Percentiles rank a stretch among this genome's conserved stretches.
phyloP scores from a whole-genome alignment of 495 filamentous ascomycete species.

The Penicillium canariense region DNA sequence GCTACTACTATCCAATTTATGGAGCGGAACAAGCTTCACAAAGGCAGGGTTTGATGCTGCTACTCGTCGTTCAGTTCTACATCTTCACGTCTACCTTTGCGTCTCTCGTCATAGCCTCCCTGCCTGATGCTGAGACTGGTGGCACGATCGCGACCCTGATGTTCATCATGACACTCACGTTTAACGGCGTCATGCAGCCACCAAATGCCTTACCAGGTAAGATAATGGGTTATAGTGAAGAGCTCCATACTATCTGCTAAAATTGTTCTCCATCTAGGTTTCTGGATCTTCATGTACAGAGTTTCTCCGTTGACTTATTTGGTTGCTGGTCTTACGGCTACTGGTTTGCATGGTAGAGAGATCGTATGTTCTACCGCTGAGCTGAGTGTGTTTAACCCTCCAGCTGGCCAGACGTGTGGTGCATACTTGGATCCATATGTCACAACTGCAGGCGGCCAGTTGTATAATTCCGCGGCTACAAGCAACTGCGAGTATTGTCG shows the following conservation, averaged over 20 bases:
- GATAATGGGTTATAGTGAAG: neutral
- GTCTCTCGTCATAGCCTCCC: slow-evolving; percentile 49
- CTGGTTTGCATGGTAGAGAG: slow-evolving; percentile 41
- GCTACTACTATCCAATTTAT: slow-evolving; percentile 60
- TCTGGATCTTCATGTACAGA: slow-evolving; percentile 60
- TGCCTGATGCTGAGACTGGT: slow-evolving; percentile 54
- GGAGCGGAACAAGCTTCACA: slow-evolving; percentile 37
- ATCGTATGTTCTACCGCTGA: slow-evolving; percentile 48
- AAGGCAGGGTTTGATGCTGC: slow-evolving; percentile 47
- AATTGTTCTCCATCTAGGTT: slow-evolving; percentile 29
- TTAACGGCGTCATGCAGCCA: slow-evolving; percentile 60
- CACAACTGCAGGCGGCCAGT: slow-evolving; percentile 31
- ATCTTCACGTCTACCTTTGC: slow-evolving; percentile 70
- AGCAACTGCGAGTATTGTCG: slow-evolving; percentile 46
- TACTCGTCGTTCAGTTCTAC: slow-evolving; percentile 61
- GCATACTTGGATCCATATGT: slow-evolving; percentile 44
- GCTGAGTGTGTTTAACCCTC: slow-evolving; percentile 51
- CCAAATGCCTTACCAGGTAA: slow-evolving; percentile 38
- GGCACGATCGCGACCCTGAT: slow-evolving; percentile 57
- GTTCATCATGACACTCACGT: slow-evolving; percentile 59
- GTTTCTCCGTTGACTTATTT: slow-evolving; percentile 57
- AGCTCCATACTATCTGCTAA: too few species aligned
- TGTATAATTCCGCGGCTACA: slow-evolving; percentile 46
- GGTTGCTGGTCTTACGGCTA: slow-evolving; percentile 49
- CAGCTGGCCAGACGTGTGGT: slow-evolving; percentile 48